Base-by-base conservation (phyloP, 2,329 filamentous ascomycete species). In the Pseudodiploospora longispora region DNA sequence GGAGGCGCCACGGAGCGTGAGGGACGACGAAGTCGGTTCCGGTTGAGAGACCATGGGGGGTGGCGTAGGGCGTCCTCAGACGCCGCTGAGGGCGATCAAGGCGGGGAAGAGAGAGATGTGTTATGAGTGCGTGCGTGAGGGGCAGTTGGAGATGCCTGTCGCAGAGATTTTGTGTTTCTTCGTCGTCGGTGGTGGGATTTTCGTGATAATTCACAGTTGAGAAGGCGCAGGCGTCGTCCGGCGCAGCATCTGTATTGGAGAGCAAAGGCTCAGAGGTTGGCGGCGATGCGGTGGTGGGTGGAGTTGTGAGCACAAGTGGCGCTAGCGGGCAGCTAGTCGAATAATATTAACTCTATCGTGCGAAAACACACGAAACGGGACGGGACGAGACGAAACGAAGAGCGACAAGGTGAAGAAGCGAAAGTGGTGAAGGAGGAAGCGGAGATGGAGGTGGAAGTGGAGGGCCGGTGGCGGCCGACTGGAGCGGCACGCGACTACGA, bases 11-110 rank as follows among this genome's bases (percentile, higher is more conserved):
- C 80, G 79, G 56, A 78, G 67, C 58, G 76, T 69, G 53, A 81
- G 67, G 55, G 78, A 72, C 56, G 68, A 65, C 47, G 68, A 40
- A 28, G 61, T 48, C 63, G 61, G 66, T 50, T 81, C 76, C 56
- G 75, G 71, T 65, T 80, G 78, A 61, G 79, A 82, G 62, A 83
- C 77, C 78, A 83, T 83, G 62, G 60, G 65, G 57, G 48, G 46
- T 19, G 19, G 46, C 45, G 27, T 32, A 40, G 12, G 9, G 10
- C 30, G 31, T 31, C 6, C 29, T 19, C 19, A 19, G 19, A 19
- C 19, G 19, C 19, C 19, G 46, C 45, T 38, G 44, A 32, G 41
- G 34, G 36, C 41, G 47, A 36, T 38, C 29, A 31, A 41, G 33
- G 29, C 32, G 37, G 30, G n/a, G 33, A 12, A 38, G 35, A 36